Base-by-base conservation (phyloP, 2,329 filamentous ascomycete genomes). In the Chrysoporthe cubensis region DNA sequence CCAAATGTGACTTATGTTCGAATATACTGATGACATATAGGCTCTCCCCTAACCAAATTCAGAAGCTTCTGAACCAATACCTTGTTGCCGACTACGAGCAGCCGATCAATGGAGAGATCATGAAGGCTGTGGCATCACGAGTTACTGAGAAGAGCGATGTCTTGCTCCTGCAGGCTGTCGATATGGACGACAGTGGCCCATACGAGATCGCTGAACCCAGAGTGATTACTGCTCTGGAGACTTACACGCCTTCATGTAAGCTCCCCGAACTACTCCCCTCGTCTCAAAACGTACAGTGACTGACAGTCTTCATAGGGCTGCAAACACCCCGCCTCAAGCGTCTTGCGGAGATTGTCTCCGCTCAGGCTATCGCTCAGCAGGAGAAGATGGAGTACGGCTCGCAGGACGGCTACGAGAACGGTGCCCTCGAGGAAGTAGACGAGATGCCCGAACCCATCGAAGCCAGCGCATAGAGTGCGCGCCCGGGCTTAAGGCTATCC, bases 61-160 rank as follows among this genome's bases (percentile, higher is more conserved):
- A 99, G 81, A 99, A 99, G 83, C 88, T 99, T 44, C 86, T 99
- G 72, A 99, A 99, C 81, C 96, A 99, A 80, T 99, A 99, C 78
- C 88, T 99, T 61, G 95, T 99, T 67, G 96, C 96, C 69, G 96
- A 99, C 80, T 99, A 99, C 79, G 96, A 99, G 81, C 96, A 98
- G 81, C 96, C 96, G 48, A 99, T 99, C 80, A 98, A 99, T 76
- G 96, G 95, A 77, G 96, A 99, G 79, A 99, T 99, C 77, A 99
- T 99, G 96, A 99, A 99, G 83, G 96, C 96, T 8, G 96, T 99
- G 64, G 96, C 96, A 8, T 97, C 94, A 50, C 88, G 94, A 64
- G 96, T 99, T 59, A 98, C 95, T 1, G 96, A 99, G 83, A 99
- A 99, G 89, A 96, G 94, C 75, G 96, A 98, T 74, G 94, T 98